Percentiles rank a stretch among this genome's conserved stretches.
Evolutionary conservation across 75 land plant species (phyloP).

Genomic region (Gnetum montanum): DNA sequence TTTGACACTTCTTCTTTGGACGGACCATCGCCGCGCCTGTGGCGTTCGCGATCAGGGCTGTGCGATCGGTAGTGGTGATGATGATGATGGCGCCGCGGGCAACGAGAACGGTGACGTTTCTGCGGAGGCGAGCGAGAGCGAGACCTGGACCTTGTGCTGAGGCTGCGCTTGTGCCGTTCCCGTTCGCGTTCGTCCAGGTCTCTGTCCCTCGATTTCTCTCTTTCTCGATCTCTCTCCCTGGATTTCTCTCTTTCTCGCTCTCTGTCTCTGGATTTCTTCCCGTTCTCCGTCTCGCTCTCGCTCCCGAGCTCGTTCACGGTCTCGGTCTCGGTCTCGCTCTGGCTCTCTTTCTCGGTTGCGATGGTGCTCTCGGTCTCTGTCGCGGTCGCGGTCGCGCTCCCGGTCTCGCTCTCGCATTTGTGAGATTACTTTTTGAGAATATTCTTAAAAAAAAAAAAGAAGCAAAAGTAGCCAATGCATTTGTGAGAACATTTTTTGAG

Average conservation of each 20-base stretch:
- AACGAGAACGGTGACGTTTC: slow-evolving; percentile 13
- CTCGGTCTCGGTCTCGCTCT: slow-evolving; percentile 27
- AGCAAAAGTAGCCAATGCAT: too few species aligned
- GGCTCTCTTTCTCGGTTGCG: slow-evolving; percentile 47
- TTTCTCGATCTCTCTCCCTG: slow-evolving; percentile 22
- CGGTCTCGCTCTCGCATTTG: too few species aligned
- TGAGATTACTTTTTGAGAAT: too few species aligned
- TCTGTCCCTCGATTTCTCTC: slow-evolving; percentile 7
- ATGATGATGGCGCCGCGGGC: slow-evolving; percentile 6
- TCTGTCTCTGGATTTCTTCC: too few species aligned
- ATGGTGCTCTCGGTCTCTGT: slow-evolving; percentile 31
- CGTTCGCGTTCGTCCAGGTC: slow-evolving; percentile 18
- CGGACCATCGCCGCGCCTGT: slow-evolving; percentile 11
- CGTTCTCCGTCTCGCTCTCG: slow-evolving; percentile 24
- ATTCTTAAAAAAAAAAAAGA: too few species aligned
- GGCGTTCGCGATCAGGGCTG: slow-evolving; percentile 15
- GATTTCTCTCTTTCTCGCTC: slow-evolving; percentile 16
- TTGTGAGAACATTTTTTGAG: too few species aligned
- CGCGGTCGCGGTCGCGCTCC: slow-evolving; percentile 13
- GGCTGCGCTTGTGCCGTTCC: slow-evolving; percentile 9
- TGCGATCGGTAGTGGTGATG: slow-evolving; percentile 18
- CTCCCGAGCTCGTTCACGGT: slow-evolving; percentile 31
- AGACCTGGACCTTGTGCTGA: slow-evolving; percentile 16
- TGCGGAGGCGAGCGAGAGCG: slow-evolving; percentile 19
- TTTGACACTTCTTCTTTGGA: slow-evolving; percentile 32